Evolutionary conservation across 2,329 filamentous ascomycete species (phyloP).

Genomic region (Massarina eburnea): DNA sequence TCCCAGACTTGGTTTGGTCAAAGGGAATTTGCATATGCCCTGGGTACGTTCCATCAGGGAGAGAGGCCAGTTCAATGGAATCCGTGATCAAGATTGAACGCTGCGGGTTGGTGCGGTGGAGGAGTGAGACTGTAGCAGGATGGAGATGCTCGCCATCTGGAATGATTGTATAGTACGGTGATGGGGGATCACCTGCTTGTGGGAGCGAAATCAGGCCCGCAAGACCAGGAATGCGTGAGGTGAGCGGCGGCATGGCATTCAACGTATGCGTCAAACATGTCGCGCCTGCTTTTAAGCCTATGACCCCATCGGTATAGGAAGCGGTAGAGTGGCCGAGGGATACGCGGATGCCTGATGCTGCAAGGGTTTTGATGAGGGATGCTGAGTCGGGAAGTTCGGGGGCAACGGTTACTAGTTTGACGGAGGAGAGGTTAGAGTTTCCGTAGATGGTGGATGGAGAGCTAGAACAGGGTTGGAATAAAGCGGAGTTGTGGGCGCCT

Average conservation of each 20-base stretch:
- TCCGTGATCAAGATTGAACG: constrained; percentile 58
- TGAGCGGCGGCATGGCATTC: constrained; percentile 56
- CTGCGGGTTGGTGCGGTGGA: constrained; percentile 50
- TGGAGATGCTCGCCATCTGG: constrained; percentile 59
- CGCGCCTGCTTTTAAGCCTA: constrained; percentile 52
- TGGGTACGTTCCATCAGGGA: constrained; percentile 54
- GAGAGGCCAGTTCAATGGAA: constrained; percentile 56
- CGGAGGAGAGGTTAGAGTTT: constrained; percentile 39
- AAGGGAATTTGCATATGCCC: constrained; percentile 56
- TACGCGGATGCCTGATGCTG: constrained; percentile 46
- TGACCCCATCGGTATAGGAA: constrained; percentile 49
- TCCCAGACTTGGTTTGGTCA: constrained; percentile 53
- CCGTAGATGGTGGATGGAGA: constrained; percentile 50
- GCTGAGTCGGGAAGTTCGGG: constrained; percentile 52
- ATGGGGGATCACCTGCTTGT: constrained; percentile 14
- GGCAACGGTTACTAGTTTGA: constrained; percentile 57
- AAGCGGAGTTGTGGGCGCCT: constrained; percentile 54
- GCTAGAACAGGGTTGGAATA: constrained; percentile 45
- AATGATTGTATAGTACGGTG: constrained; percentile 57
- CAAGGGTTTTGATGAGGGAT: constrained; percentile 47
- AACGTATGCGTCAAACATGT: constrained; percentile 57
- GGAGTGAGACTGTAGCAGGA: constrained; percentile 51
- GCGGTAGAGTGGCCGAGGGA: constrained; percentile 57
- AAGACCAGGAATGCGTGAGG: constrained; percentile 55
- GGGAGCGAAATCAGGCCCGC: constrained; percentile 46